Evolutionary conservation across 78 protist species (phyloP).

Genomic region (Cavenderia fasciculata): DNA sequence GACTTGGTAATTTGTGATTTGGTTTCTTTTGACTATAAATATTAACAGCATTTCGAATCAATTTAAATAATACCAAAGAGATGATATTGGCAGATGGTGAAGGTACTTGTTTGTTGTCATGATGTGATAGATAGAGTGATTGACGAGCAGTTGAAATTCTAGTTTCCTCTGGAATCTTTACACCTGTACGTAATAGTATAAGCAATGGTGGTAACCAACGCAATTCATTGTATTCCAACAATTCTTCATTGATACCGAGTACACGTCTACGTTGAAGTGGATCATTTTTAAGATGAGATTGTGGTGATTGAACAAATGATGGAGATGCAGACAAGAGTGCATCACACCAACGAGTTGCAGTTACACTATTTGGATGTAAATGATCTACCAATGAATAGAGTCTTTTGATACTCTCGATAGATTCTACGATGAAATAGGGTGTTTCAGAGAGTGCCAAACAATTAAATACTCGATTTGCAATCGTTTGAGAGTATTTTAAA

Average conservation of each 20-base stretch:
- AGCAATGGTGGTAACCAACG: constrained; percentile 64
- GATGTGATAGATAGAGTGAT: constrained; percentile 35
- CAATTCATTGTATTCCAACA: constrained; percentile 38
- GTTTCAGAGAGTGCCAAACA: constrained; percentile 28
- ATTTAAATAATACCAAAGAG: constrained; percentile 9
- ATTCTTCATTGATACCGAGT: constrained; percentile 20
- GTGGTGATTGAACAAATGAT: neutral
- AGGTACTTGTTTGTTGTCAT: constrained; percentile 58
- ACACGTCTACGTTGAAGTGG: constrained; percentile 27
- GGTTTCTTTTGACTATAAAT: constrained; percentile 21
- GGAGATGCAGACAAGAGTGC: constrained; percentile 67
- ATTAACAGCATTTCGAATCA: constrained; percentile 20
- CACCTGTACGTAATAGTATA: constrained; percentile 33
- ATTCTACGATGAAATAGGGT: constrained; percentile 43
- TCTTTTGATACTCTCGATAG: constrained; percentile 34
- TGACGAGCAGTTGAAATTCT: constrained; percentile 68
- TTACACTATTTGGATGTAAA: constrained; percentile 22
- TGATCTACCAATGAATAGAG: constrained; percentile 34
- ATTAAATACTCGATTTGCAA: constrained; percentile 12
- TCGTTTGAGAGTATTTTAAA: constrained; percentile 30
- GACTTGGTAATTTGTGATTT: neutral
- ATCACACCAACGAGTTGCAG: constrained; percentile 62
- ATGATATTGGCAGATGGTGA: constrained; percentile 59
- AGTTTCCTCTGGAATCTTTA: constrained; percentile 64
- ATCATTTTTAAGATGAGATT: neutral